Base-by-base conservation (phyloP, 345 rosid genomes). In the Eucalyptus pauciflora region DNA sequence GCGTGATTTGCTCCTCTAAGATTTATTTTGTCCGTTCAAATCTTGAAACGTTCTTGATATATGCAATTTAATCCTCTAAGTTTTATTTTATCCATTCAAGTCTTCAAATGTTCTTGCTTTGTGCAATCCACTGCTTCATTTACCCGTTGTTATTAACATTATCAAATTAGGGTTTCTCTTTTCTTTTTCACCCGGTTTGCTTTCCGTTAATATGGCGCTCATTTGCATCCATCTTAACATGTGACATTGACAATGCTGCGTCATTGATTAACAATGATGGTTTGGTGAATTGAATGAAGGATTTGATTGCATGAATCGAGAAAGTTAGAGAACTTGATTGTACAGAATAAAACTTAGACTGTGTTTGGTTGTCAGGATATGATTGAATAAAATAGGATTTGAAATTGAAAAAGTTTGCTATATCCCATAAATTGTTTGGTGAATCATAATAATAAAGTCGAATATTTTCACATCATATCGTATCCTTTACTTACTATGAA, bases 271-370 rank as follows among this genome's bases (percentile, higher is more conserved):
- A 37, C 83, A 71, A 71, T 0, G 15, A 18, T 10, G 15, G 83
- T 37, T 18, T 20, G 22, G 13, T 10, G 83, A 71, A 33, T 31
- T 17, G 24, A 69, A 3, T 9, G 80, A 31, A 33, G 13, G 6
- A 16, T 33, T 33, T 10, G 27, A 37, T 71, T 37, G 27, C 83
- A 71, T 0, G 2, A 37, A 20, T 37, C 1, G 8, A 37, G 27
- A 76, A 76, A 76, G 83, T 37, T 18, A 76, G 27, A 76, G 6
- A 41, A 37, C 3, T 76, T 41, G 48, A 37, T 76, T 64, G 20
- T n/a, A 64, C 1, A n/a, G 0, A 64, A n/a, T 64, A n/a, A n/a
- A 64, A 64, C 3, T 64, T 7, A 64, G 20, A 20, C 1, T 0
- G 2, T 20, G 24, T 52, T 52, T 52, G 10, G 25, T 52, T 5